These are phyloP conservation scores for Mycena galopus DNA, from an alignment of 768 basidiomycete species.

Conservation along the genomic window DNA sequence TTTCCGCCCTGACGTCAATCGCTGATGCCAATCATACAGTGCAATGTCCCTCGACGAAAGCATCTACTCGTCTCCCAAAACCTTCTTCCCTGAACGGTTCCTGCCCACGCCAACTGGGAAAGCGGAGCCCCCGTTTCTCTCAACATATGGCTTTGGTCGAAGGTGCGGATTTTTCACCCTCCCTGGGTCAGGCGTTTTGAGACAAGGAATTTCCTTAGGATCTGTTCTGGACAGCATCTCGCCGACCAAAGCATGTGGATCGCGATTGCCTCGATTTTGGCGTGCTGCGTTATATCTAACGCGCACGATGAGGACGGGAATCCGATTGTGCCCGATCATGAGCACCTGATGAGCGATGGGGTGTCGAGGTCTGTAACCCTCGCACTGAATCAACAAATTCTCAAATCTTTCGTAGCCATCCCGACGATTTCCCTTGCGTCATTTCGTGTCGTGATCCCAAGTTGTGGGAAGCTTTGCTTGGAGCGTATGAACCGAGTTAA, in stretches of 20 bases:
- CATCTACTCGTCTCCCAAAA: slow-evolving; percentile 30
- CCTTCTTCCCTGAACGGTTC: slow-evolving; percentile 40
- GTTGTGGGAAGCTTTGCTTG: too few species aligned
- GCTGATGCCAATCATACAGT: slow-evolving; percentile 7
- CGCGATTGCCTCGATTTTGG: slow-evolving; percentile 36
- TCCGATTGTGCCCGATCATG: slow-evolving; percentile 25
- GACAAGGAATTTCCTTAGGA: slow-evolving; percentile 27
- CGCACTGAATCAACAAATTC: neutral
- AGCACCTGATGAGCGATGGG: neutral
- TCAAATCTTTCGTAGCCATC: neutral
- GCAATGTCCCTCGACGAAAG: slow-evolving; percentile 42
- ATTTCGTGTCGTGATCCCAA: neutral
- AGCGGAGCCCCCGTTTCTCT: slow-evolving; percentile 34
- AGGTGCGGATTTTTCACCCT: slow-evolving; percentile 18
- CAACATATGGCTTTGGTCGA: slow-evolving; percentile 44
- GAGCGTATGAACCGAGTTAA: too few species aligned
- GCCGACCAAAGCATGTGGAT: slow-evolving; percentile 36
- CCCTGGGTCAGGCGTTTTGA: too few species aligned
- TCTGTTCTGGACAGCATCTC: slow-evolving; percentile 44
- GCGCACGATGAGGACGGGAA: slow-evolving; percentile 39
- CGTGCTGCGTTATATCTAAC: slow-evolving; percentile 35
- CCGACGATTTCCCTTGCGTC: neutral
- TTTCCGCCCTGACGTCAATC: neutral
- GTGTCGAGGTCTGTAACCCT: neutral
- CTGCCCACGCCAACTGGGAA: slow-evolving; percentile 34